Conservation (phyloP, 2,329 filamentous ascomycete species). For the Diaporthe citri region DNA sequence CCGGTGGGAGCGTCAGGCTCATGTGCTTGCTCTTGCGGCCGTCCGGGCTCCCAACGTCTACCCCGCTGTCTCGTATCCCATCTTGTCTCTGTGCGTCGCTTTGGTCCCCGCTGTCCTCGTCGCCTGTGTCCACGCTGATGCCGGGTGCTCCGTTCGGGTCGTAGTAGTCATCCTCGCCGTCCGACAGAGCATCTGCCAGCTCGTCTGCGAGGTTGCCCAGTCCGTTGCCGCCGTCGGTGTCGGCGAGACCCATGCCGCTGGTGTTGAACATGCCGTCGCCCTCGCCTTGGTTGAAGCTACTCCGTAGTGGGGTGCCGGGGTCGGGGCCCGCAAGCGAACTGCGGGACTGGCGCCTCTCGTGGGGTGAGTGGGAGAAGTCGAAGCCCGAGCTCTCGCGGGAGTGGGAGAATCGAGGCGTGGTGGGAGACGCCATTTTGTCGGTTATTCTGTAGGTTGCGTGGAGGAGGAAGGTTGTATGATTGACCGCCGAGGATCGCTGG, state of each 20-base stretch:
- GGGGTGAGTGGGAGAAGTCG: constrained; percentile 63
- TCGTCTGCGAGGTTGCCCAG: constrained; percentile 86
- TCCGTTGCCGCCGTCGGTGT: constrained; percentile 63
- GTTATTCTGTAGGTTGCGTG: constrained; percentile 34
- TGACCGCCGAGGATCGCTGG: constrained; percentile 26
- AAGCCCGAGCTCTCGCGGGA: constrained; percentile 69
- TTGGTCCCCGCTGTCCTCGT: constrained; percentile 35
- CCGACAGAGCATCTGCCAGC: constrained; percentile 79
- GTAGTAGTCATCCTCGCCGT: constrained; percentile 69
- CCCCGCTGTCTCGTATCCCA: constrained; percentile 56
- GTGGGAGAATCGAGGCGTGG: constrained; percentile 64
- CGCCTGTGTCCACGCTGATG: constrained; percentile 52
- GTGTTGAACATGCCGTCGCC: constrained; percentile 58
- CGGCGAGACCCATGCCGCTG: constrained; percentile 53
- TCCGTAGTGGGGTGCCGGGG: constrained; percentile 60
- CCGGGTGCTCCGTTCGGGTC: constrained; percentile 54
- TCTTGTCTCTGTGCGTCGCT: constrained; percentile 44
- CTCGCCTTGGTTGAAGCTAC: constrained; percentile 64
- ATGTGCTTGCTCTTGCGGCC: constrained; percentile 48
- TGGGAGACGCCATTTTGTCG: constrained; percentile 62
- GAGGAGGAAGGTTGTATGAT: constrained; percentile 8
- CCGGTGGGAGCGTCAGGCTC: constrained; percentile 59
- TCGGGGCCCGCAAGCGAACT: constrained; percentile 49
- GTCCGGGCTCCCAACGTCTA: constrained; percentile 54
- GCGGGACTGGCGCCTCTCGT: constrained; percentile 62